Evolutionary conservation across 345 rosid species (phyloP).

Genomic region (Brassica incana): DNA sequence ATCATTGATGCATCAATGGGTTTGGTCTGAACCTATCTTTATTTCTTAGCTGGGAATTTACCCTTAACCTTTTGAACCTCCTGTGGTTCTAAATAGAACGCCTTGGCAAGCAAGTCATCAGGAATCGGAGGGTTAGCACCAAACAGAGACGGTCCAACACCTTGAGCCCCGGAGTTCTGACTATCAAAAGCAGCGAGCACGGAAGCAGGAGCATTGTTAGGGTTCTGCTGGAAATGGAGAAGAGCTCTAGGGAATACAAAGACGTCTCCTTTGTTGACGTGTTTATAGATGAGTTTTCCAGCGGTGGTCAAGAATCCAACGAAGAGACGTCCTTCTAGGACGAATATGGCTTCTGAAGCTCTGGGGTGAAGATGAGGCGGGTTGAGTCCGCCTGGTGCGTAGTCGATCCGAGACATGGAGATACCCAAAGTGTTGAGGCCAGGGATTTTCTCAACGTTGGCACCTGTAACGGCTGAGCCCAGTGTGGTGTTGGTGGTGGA

Average conservation of each 20-base stretch:
- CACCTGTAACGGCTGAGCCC: slow-evolving; percentile 32
- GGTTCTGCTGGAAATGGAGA: slow-evolving; percentile 61
- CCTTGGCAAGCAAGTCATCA: slow-evolving; percentile 50
- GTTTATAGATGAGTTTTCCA: slow-evolving; percentile 46
- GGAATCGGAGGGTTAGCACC: slow-evolving; percentile 53
- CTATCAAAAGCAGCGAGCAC: slow-evolving; percentile 62
- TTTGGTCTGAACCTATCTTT: slow-evolving; percentile 19
- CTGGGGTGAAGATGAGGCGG: slow-evolving; percentile 48
- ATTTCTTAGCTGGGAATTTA: slow-evolving; percentile 49
- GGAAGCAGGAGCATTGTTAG: slow-evolving; percentile 41
- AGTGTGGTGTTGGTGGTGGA: slow-evolving; percentile 22
- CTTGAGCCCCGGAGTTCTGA: slow-evolving; percentile 59
- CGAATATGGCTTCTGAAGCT: slow-evolving; percentile 54
- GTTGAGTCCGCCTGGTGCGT: slow-evolving; percentile 55
- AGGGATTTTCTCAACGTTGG: slow-evolving; percentile 40
- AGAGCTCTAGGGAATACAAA: slow-evolving; percentile 60
- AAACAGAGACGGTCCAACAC: slow-evolving; percentile 46
- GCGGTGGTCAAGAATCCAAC: slow-evolving; percentile 62
- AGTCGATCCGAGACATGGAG: slow-evolving; percentile 47
- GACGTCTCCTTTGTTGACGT: slow-evolving; percentile 55
- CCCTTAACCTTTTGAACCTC: slow-evolving; percentile 49
- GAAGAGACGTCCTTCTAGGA: slow-evolving; percentile 53
- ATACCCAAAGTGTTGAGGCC: slow-evolving; percentile 44
- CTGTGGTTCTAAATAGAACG: slow-evolving; percentile 44
- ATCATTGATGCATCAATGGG: not conserved